These are phyloP conservation scores for Mycosphaerella arachidis DNA, from an alignment of 2,329 filamentous ascomycete species.

Conservation along the genomic window DNA sequence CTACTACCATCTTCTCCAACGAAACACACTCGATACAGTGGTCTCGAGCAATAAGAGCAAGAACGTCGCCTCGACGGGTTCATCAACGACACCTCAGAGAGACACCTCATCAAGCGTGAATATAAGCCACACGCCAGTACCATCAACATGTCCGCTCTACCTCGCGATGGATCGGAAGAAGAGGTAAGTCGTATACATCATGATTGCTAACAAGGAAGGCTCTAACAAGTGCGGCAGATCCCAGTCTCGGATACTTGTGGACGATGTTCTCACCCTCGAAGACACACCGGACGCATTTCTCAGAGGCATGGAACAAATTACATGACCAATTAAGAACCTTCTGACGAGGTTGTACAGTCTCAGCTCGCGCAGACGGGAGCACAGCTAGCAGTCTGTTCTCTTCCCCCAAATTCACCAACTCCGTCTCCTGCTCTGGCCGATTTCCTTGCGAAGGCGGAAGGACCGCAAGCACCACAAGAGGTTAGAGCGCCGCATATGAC, in stretches of 20 bases:
- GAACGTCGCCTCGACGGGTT: background rate
- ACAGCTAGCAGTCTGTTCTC: background rate
- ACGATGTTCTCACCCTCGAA: background rate
- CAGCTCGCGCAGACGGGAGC: background rate
- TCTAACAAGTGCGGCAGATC: too few relatives aligned
- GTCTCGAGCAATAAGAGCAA: background rate
- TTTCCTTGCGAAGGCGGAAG: background rate
- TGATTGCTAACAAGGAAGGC: too few relatives aligned
- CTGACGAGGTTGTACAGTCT: background rate
- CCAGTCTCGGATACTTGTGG: background rate
- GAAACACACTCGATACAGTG: background rate
- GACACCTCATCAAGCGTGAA: too few relatives aligned
- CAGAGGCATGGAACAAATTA: background rate
- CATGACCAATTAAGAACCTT: background rate
- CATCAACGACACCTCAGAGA: background rate
- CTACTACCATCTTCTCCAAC: too few relatives aligned
- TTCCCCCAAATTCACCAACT: background rate
- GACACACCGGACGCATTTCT: background rate
- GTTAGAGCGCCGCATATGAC: too few relatives aligned
- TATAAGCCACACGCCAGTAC: too few relatives aligned
- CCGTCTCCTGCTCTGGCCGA: background rate
- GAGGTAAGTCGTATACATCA: too few relatives aligned
- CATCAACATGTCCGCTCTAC: too few relatives aligned
- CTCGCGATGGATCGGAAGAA: too few relatives aligned
- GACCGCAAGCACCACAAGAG: background rate